Evolutionary conservation across 768 basidiomycete species (phyloP).

Genomic region (Boletus tylopilopsis): DNA sequence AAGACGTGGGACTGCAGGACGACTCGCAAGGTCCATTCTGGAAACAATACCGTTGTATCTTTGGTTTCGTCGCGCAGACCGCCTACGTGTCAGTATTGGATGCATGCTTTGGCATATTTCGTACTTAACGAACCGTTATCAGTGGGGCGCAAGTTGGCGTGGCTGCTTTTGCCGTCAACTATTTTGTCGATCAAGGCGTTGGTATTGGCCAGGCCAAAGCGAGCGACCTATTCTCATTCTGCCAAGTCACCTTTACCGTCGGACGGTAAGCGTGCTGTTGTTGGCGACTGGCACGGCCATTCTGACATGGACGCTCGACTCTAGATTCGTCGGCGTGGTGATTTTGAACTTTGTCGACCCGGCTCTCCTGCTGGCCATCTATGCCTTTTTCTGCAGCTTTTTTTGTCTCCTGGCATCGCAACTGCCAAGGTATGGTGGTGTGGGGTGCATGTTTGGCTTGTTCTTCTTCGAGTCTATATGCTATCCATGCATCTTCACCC

Average conservation of each 20-base stretch:
- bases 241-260: conserved; percentile 64
- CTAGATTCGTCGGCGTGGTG: conserved; percentile 55
- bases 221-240: conserved; percentile 66
- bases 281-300: not conserved
- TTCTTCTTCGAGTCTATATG: conserved; percentile 80
- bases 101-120: not conserved
- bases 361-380: conserved; percentile 54
- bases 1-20: conserved; percentile 36
- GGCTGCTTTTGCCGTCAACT: conserved; percentile 67
- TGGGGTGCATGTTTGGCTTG: conserved; percentile 58
- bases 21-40: conserved; percentile 57
- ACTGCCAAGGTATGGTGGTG: conserved; percentile 48
- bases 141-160: conserved; percentile 66
- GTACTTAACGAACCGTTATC: not conserved
- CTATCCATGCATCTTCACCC: conserved; percentile 65
- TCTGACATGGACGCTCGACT: conserved; percentile 14
- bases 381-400: conserved; percentile 47
- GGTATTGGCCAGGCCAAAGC: conserved; percentile 49
- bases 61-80: conserved; percentile 73
- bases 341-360: conserved; percentile 64
- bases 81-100: conserved; percentile 48
- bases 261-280: conserved; percentile 41
- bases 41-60: conserved; percentile 66
- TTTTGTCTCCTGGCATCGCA: conserved; percentile 52
- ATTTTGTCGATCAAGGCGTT: conserved; percentile 58